These are phyloP conservation scores for Exophiala sideris DNA, from an alignment of 2,329 filamentous ascomycete species.

Conservation along the genomic window DNA sequence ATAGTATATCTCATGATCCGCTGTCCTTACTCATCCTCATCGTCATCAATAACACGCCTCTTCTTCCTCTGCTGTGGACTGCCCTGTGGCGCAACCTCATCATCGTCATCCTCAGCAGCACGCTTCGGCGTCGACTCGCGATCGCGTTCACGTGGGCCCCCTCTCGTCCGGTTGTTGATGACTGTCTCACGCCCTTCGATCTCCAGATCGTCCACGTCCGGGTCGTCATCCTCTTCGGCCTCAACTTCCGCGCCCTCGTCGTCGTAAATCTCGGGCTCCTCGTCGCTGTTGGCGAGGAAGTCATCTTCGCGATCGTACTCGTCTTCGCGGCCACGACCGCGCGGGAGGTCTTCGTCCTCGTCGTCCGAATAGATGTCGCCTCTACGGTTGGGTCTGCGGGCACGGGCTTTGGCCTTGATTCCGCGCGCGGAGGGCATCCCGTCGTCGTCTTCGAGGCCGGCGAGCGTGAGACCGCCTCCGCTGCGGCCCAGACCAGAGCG, in stretches of 20 bases:
- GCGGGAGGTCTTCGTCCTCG: constrained; percentile 46
- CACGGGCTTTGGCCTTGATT: constrained; percentile 35
- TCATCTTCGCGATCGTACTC: constrained; percentile 80
- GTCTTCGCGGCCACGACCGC: constrained; percentile 61
- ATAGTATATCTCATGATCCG: neutral
- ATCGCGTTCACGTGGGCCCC: constrained; percentile 14
- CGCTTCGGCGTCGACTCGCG: constrained; percentile 16
- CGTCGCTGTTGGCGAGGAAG: constrained; percentile 60
- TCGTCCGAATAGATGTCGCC: constrained; percentile 50
- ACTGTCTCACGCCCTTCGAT: constrained; percentile 31
- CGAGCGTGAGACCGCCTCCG: constrained; percentile 52
- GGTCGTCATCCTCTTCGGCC: constrained; percentile 37
- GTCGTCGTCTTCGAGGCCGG: constrained; percentile 59
- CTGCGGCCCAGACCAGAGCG: constrained; percentile 46
- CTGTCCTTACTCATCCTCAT: constrained; percentile 22
- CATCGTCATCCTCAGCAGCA: constrained; percentile 17
- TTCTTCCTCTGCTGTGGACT: constrained; percentile 26
- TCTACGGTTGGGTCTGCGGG: constrained; percentile 41
- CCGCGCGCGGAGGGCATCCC: constrained; percentile 39
- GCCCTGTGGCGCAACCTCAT: constrained; percentile 15
- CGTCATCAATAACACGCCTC: constrained; percentile 29
- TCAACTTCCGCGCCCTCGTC: constrained; percentile 42
- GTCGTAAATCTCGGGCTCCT: constrained; percentile 46
- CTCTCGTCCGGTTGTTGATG: constrained; percentile 22
- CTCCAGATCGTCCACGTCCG: constrained; percentile 41